These are phyloP conservation scores for Ramalina peruviana DNA, from an alignment of 495 filamentous ascomycete species.

Conservation along the genomic window DNA sequence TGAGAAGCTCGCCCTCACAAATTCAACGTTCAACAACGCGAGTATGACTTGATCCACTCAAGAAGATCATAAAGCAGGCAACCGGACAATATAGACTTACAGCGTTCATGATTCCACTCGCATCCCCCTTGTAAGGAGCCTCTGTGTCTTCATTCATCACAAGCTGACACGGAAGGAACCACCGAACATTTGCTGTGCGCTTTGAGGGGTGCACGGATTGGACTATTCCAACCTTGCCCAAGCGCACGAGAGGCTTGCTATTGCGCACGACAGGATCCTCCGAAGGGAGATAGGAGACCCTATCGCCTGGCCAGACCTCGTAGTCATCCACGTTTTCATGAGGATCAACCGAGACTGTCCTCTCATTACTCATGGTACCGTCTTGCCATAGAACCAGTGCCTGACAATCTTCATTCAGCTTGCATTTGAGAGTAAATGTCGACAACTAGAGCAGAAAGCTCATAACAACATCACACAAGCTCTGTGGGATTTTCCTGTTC, in stretches of 20 bases:
- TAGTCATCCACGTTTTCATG: slow-evolving; percentile 37
- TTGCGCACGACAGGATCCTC: slow-evolving; percentile 4
- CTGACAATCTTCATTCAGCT: no score
- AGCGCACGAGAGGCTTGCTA: not conserved
- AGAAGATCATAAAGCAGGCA: no score
- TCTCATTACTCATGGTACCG: slow-evolving; percentile 31
- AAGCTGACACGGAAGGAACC: slow-evolving; percentile 24
- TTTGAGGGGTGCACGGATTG: slow-evolving; percentile 40
- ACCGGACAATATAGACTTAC: no score
- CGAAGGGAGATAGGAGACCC: slow-evolving; percentile 35
- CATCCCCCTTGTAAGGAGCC: no score
- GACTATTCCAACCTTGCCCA: slow-evolving; percentile 39
- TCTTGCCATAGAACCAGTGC: slow-evolving; percentile 45
- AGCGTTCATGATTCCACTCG: no score
- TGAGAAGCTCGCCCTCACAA: no score
- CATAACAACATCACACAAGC: no score
- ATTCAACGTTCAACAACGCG: no score
- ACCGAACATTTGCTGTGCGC: slow-evolving; percentile 39
- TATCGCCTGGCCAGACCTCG: slow-evolving; percentile 45
- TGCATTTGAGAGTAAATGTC: no score
- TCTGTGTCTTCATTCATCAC: slow-evolving; percentile 12
- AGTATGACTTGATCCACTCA: no score
- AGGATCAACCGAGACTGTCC: slow-evolving; percentile 27
- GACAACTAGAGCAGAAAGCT: no score
- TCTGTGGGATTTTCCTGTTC: no score